Evolutionary conservation across 768 basidiomycete genomes (phyloP), one percentile per base, ranked within the genome.

Genomic region (Vararia minispora): DNA sequence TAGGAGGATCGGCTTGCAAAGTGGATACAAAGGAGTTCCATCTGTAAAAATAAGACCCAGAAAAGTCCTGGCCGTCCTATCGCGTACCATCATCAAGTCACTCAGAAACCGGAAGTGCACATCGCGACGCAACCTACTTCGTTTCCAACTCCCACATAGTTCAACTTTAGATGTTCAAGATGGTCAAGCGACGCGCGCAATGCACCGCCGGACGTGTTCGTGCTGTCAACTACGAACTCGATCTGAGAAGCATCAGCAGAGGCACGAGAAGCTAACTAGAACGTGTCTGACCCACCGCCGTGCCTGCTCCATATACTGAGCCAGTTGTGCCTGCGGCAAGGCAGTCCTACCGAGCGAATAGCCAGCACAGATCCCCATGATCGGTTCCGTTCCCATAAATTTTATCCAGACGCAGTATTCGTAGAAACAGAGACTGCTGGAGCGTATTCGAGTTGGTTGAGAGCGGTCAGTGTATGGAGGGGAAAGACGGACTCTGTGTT

Each of bases 321-420:
- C 59, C 13, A 76, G 58, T 11, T 55, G 52, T 11, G 45, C 48
- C 40, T 73, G 69, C 3, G 71, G 44, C 14, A 73, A 50, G 24
- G 61, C 66, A 2, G 58, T 48, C 2, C 69, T 68, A 5, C 61
- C 63, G 8, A 78, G 62, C 2, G 72, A 59, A 48, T 67, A 76
- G 0, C 75, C 74, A 43, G 72, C 63, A 70, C 69, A 77, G 17
- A 79, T 65, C 6, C 72, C 75, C 73, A 78, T 74, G 47, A 78
- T 73, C 4, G 72, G 63, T 41, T 67, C 62, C 69, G 71, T 71
- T 1, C 60, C 63, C 39, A 70, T 53, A 44, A 76, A 74, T 48
- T 79, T 74, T 35, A 71, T 68, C 58, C 68, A 66, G 25, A 62
- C 48, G 37, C 78, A 57, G 46, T 75, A 77, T 40, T 78, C 76